Evolutionary conservation across 2,329 filamentous ascomycete genomes (phyloP).

Genomic region (Pseudofabraea citricarpa): DNA sequence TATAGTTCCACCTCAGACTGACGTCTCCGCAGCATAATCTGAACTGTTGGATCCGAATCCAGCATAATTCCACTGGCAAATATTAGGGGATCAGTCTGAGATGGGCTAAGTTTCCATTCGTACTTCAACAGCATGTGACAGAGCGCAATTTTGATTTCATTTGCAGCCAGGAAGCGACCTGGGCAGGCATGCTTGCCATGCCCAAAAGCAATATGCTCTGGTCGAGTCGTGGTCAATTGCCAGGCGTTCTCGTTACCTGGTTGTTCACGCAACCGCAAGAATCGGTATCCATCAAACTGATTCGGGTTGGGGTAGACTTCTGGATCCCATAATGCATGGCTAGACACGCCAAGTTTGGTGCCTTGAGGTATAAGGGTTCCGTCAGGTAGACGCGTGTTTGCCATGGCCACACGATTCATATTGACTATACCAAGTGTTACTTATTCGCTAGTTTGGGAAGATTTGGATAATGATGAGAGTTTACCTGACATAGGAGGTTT

Average conservation of each 20-base stretch:
- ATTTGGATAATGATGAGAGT: not conserved
- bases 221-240: constrained; percentile 28
- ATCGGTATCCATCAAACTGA: constrained; percentile 7
- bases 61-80: too few relatives aligned
- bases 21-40: too few relatives aligned
- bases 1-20: too few relatives aligned
- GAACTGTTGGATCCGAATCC: too few relatives aligned
- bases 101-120: constrained; percentile 17
- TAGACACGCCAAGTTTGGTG: constrained; percentile 9
- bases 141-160: constrained; percentile 31
- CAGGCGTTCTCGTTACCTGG: constrained; percentile 12
- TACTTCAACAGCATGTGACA: constrained; percentile 25
- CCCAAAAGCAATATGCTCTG: constrained; percentile 28
- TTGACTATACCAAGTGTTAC: too few relatives aligned
- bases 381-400: constrained; percentile 21
- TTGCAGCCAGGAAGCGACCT: constrained; percentile 32
- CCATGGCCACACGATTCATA: constrained; percentile 10
- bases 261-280: constrained; percentile 6
- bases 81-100: too few relatives aligned
- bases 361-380: constrained; percentile 24
- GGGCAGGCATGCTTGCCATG: constrained; percentile 37
- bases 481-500: constrained; percentile 21
- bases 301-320: constrained; percentile 3
- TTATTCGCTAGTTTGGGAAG: too few relatives aligned
- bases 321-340: constrained; percentile 16